Evolutionary conservation across 2,329 filamentous ascomycete genomes (phyloP), one percentile per base, ranked within the genome.

Genomic region (Fusarium sp.): DNA sequence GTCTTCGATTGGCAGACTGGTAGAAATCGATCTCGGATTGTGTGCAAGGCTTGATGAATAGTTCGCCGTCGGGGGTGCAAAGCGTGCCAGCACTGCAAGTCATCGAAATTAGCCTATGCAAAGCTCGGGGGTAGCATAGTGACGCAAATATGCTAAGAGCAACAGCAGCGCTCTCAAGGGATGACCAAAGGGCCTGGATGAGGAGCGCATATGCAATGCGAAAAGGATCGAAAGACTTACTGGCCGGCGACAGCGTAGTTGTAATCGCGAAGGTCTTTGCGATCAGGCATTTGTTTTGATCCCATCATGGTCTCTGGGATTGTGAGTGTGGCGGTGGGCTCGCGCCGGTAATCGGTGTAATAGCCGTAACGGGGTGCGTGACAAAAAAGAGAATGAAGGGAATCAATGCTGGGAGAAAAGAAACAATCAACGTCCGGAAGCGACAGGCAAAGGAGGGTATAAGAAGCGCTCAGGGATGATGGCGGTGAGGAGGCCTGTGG

Each of bases 1-100:
- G 92, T 26, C 86, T 82, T 37, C 87, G 81, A 55, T 81, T 80
- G 32, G 90, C 91, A 41, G 90, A 89, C 79, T 97, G 89, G 85
- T 99, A 99, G 81, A 99, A 99, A 46, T 90, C 87, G 75, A 98
- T 90, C 83, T 99, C 96, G 70, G 90, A 87, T 69, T 90, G 83
- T 1, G 93, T 97, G 81, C 95, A 98, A 20, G 96, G 96, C 82
- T 99, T 99, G 79, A 98, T 93, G 79, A 99, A 93, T 37, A 98
- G 86, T 70, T 92, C 89, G 79, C 96, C 96, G 57, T 93, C 90
- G 60, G 88, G 86, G 78, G 97, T 94, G 78, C 92, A 94, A 76
- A 97, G 89, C 49, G 97, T 95, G 71, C 96, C 96, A 74, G 97
- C 95, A 83, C 95, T 98, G 78, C 30, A 48, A 69, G 78, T 50